A percentile compares a stretch with the other conserved stretches of the same genome.
Evolutionary conservation across 2,329 filamentous ascomycete genomes (phyloP).

Genomic region (Cadophora sp.): DNA sequence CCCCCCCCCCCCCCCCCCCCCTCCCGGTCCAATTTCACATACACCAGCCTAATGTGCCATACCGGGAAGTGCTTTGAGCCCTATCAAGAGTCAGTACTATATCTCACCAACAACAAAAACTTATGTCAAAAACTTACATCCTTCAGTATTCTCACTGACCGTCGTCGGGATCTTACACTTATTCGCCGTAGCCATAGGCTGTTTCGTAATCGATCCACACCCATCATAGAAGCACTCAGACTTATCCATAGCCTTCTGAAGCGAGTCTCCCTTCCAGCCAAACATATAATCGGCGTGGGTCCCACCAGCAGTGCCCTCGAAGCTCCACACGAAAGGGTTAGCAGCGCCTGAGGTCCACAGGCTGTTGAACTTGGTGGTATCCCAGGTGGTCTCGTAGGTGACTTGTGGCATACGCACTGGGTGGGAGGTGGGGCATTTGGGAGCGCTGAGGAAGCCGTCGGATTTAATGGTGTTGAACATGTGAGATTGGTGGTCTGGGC

Average conservation of each 20-base stretch:
- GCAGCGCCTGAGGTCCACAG: conserved; percentile 53
- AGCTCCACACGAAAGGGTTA: conserved; percentile 53
- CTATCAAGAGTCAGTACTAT: conserved; percentile 27
- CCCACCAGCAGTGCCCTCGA: conserved; percentile 52
- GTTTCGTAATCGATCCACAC: conserved; percentile 53
- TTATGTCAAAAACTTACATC: conserved; percentile 52
- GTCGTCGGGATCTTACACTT: conserved; percentile 55
- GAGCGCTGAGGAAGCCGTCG: conserved; percentile 31
- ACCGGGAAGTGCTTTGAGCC: conserved; percentile 30
- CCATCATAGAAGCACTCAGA: conserved; percentile 54
- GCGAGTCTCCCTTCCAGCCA: conserved; percentile 57
- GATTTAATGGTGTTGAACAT: conserved; percentile 40
- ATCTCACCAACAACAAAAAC: background rate
- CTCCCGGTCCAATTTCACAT: no score
- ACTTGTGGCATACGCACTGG: conserved; percentile 56
- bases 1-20: no score
- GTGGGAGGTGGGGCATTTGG: conserved; percentile 42
- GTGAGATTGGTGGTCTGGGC: conserved; percentile 34
- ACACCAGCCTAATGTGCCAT: background rate
- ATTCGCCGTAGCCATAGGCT: conserved; percentile 54
- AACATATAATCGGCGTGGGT: conserved; percentile 61
- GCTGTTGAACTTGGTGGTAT: conserved; percentile 50
- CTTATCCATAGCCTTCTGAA: conserved; percentile 56
- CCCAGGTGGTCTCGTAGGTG: conserved; percentile 58
- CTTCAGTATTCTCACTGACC: conserved; percentile 56